phyloP scores from a whole-genome alignment of 208 protist genomes.

The Crithidia acanthocephali region DNA sequence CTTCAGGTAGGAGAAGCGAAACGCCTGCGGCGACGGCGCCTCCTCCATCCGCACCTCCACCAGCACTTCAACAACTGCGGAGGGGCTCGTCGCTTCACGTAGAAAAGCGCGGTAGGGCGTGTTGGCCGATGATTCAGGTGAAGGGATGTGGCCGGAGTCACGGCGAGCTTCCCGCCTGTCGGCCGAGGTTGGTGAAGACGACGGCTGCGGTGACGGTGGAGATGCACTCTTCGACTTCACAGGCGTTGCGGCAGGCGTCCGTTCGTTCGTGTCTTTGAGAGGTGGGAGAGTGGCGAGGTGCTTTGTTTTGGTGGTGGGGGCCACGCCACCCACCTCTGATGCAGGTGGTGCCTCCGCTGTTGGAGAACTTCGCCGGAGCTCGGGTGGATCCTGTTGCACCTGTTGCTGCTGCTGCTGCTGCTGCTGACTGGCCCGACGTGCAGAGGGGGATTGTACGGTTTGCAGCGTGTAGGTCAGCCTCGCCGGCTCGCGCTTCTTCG shows the following conservation, averaged over 20 bases:
- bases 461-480: conserved; percentile 37
- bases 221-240: background rate
- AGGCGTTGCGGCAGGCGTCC: background rate
- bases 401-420: background rate
- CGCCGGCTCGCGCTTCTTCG: conserved; percentile 24
- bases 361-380: background rate
- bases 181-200: background rate
- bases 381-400: background rate
- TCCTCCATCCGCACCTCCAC: conserved; percentile 28
- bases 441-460: background rate
- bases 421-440: background rate
- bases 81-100: background rate
- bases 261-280: background rate
- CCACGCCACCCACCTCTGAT: background rate
- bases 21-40: background rate
- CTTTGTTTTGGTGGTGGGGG: background rate
- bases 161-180: background rate
- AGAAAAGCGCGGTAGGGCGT: conserved; percentile 16
- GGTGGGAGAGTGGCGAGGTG: background rate
- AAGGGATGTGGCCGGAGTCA: background rate
- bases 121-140: background rate
- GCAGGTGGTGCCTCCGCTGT: background rate
- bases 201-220: background rate
- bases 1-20: conserved; percentile 44
- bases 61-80: background rate